Base-by-base conservation (phyloP, 306 rosid species). In the Citrullus colocynthis region DNA sequence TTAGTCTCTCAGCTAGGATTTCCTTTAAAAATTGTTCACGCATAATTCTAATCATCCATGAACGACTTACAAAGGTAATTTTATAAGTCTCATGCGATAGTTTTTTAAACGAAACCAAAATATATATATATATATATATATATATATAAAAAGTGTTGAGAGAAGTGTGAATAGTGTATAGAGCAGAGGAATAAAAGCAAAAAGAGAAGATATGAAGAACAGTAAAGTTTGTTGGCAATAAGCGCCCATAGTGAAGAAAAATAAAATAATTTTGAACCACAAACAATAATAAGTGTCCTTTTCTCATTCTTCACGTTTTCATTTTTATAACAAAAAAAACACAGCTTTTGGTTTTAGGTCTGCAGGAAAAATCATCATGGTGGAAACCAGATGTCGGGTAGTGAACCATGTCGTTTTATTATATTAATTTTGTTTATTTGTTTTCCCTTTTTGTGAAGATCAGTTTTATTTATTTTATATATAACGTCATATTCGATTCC, bases 271-370 rank as follows among this genome's bases (percentile, higher is more conserved):
- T 39, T 42, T 9, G 44, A 67, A 42, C 55, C 15, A 9, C 13
- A 65, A 65, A 0, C 2, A 65, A 65, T 8, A 39, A 18, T 6
- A 18, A 17, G 30, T 17, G 48, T 67, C 74, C 34, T 12, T 42
- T 42, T 42, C 74, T 67, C 52, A 67, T 67, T 67, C 42, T 67
- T 36, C 74, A 67, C 74, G 74, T 67, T 67, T 42, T 5, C 55
- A 67, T 67, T 67, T 42, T 67, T 11, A 11, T n/a, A 67, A 42
- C 32, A 67, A 67, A 42, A 42, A 24, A 24, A 17, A 21, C 37
- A 10, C 55, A 67, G 34, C 55, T 67, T 52, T 52, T 15, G n/a
- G 20, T 16, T 48, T 37, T 66, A 39, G 51, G 18, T 39, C 30
- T 18, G 51, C 18, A 36, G 24, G 12, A 36, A 66, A 66, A 39